Evolutionary conservation across 192 early-diverging fungal genomes (phyloP).

Genomic region (Funneliformis geosporum): DNA sequence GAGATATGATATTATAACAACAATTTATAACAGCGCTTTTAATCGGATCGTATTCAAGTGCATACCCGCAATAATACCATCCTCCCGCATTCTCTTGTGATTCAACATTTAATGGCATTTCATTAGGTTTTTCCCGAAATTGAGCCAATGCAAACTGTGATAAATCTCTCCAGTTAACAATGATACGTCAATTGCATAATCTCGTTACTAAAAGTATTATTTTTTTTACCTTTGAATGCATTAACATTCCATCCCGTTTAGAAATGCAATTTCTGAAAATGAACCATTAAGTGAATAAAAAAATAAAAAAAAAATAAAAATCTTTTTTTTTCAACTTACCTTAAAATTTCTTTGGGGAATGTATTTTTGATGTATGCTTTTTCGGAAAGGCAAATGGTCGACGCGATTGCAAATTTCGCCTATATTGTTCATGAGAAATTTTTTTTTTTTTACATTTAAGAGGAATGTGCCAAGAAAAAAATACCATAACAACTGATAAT

Average conservation of each 20-base stretch:
- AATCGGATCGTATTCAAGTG: neutral
- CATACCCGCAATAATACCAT: slow-evolving; percentile 29
- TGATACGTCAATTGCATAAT: too few species aligned
- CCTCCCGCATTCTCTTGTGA: neutral
- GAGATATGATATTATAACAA: neutral
- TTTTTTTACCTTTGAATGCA: neutral
- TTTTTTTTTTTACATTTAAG: neutral
- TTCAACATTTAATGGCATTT: neutral
- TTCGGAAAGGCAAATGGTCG: neutral
- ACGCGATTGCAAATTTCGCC: neutral
- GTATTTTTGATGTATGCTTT: neutral
- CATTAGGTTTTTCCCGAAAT: neutral
- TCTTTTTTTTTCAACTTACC: neutral
- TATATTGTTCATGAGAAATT: neutral
- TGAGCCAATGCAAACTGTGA: neutral
- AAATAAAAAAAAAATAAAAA: neutral
- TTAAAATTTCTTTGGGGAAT: neutral
- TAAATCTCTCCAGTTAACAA: neutral
- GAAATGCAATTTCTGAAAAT: neutral
- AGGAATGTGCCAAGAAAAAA: too few species aligned
- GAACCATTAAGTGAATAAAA: neutral
- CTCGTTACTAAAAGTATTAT: too few species aligned
- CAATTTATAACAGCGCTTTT: neutral
- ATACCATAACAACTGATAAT: neutral
- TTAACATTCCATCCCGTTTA: neutral